A percentile compares a stretch with the other conserved stretches of the same genome.
These are phyloP conservation scores for Pichia membranifaciens DNA, from an alignment of 805 yeast species.

Conservation along the genomic window DNA sequence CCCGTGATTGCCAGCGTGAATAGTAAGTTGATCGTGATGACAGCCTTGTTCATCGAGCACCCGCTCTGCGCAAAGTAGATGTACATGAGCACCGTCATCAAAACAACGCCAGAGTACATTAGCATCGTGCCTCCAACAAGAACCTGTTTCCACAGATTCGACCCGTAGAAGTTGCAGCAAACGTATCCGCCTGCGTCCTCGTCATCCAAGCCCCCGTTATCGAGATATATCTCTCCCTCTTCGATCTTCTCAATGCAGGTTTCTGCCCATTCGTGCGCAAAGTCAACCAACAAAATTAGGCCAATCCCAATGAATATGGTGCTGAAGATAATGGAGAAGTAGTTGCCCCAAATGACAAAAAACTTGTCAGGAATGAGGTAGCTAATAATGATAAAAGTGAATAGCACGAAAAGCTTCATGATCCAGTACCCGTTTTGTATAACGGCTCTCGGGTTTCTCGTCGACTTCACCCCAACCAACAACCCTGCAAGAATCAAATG, in stretches of 20 bases:
- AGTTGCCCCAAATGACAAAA: slow-evolving; percentile 86
- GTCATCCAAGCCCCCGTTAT: slow-evolving; percentile 33
- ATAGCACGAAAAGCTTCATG: slow-evolving; percentile 58
- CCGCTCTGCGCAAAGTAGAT: slow-evolving; percentile 74
- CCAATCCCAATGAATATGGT: slow-evolving; percentile 86
- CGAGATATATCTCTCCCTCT: slow-evolving; percentile 53
- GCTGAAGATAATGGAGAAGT: slow-evolving; percentile 78
- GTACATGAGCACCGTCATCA: slow-evolving; percentile 74
- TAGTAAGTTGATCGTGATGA: slow-evolving; percentile 70
- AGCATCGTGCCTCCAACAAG: slow-evolving; percentile 80
- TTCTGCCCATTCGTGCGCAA: slow-evolving; percentile 99
- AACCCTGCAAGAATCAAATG: slow-evolving; percentile 67
- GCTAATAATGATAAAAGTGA: slow-evolving; percentile 49
- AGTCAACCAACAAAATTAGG: slow-evolving; percentile 82
- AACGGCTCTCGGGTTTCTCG: slow-evolving; percentile 69
- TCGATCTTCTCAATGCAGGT: slow-evolving; percentile 88
- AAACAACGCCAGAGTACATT: slow-evolving; percentile 73
- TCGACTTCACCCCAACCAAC: slow-evolving; percentile 69
- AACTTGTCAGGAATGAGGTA: slow-evolving; percentile 84
- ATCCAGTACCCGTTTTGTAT: slow-evolving; percentile 94
- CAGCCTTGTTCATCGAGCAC: slow-evolving; percentile 85
- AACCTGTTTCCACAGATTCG: slow-evolving; percentile 69
- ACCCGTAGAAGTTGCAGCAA: slow-evolving; percentile 30
- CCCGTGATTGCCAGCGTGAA: slow-evolving; percentile 59
- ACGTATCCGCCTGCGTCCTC: slow-evolving; percentile 31